Percentiles rank a stretch among this genome's conserved stretches.
These are phyloP conservation scores for Nannochloropsis gaditana DNA, from an alignment of 108 stramenopile genomes.

Conservation along the genomic window DNA sequence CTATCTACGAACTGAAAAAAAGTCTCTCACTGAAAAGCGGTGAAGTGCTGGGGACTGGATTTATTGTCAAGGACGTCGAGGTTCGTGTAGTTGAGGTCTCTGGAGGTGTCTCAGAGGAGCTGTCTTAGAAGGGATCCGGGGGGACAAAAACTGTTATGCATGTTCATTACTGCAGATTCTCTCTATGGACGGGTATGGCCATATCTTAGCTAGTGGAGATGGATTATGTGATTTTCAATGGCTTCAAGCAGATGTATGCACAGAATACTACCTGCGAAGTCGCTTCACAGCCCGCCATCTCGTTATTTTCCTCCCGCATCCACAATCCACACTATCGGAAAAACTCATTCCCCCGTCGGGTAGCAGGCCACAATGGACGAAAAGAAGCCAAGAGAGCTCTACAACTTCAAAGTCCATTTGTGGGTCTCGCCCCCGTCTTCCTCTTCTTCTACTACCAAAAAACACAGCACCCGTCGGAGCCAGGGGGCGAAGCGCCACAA, in stretches of 20 bases:
- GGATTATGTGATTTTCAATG: too few relatives aligned
- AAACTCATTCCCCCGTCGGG: background rate
- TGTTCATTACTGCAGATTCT: too few relatives aligned
- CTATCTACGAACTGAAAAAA: background rate
- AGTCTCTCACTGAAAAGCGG: background rate
- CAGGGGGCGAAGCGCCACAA: background rate
- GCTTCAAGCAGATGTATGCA: too few relatives aligned
- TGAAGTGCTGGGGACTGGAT: background rate
- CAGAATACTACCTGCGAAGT: background rate
- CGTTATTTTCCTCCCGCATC: background rate
- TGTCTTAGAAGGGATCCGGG: too few relatives aligned
- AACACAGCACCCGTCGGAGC: too few relatives aligned
- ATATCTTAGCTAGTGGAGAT: too few relatives aligned
- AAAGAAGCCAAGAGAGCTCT: background rate
- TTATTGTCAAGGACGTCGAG: slow-evolving; percentile 9
- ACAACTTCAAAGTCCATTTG: slow-evolving; percentile 18
- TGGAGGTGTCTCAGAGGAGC: too few relatives aligned
- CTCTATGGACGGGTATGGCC: too few relatives aligned
- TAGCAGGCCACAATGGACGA: background rate
- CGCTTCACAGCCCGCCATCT: background rate
- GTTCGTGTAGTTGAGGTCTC: background rate
- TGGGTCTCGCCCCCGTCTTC: background rate
- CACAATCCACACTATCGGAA: background rate
- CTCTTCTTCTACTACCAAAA: background rate
- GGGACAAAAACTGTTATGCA: too few relatives aligned